A percentile compares a stretch with the other conserved stretches of the same genome.
Evolutionary conservation across 1,284 basidiomycete genomes (phyloP).

Genomic region (Malassezia restricta): DNA sequence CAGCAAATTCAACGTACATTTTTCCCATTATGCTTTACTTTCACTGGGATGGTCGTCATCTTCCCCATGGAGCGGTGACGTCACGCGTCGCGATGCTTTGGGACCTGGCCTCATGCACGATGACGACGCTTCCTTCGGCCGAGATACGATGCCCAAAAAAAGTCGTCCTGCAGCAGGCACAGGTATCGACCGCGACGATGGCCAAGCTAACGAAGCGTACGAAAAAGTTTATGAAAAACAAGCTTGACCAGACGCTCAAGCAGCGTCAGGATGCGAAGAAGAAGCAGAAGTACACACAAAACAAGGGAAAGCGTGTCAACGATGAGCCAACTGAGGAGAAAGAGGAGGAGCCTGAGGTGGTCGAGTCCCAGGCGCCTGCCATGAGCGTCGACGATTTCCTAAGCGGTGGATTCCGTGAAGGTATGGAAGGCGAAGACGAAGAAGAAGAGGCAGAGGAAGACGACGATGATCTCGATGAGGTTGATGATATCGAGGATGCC

Average conservation of each 20-base stretch:
- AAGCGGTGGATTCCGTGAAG: constrained; percentile 37
- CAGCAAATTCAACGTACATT: constrained; percentile 14
- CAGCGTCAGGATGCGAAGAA: constrained; percentile 33
- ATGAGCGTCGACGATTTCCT: constrained; percentile 45
- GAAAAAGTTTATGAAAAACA: constrained; percentile 39
- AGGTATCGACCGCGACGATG: constrained; percentile 19
- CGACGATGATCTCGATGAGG: constrained; percentile 30
- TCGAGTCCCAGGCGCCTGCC: constrained; percentile 15
- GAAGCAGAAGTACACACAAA: constrained; percentile 26
- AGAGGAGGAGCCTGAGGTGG: constrained; percentile 17
- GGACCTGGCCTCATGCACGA: neutral
- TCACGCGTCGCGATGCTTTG: neutral
- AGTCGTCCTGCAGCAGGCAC: neutral
- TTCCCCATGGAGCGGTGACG: constrained; percentile 26
- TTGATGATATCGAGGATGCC: constrained; percentile 30
- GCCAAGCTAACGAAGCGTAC: constrained; percentile 38
- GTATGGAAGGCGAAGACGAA: constrained; percentile 25
- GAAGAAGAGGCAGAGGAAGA: constrained; percentile 21
- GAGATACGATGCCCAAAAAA: neutral
- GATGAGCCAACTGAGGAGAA: constrained; percentile 14
- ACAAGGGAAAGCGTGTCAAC: constrained; percentile 14
- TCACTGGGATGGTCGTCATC: constrained; percentile 51
- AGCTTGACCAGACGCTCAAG: constrained; percentile 37
- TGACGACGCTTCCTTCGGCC: neutral
- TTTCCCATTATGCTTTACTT: constrained; percentile 84